Evolutionary conservation across 2,329 filamentous ascomycete genomes (phyloP).

Genomic region (Stagonosporopsis tanaceti): DNA sequence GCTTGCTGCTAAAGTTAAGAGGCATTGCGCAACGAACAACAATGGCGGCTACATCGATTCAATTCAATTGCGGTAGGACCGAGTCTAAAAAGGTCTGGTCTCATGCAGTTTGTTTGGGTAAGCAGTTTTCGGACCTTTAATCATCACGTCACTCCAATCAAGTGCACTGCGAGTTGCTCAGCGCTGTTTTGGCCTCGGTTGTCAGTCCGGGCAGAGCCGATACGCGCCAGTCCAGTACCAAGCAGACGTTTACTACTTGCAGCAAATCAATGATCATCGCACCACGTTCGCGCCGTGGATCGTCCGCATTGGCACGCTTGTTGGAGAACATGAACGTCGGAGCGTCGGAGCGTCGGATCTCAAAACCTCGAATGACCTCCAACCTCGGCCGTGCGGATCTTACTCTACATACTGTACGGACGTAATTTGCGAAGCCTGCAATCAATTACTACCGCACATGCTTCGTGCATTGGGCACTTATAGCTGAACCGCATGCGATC

Average conservation of each 20-base stretch:
- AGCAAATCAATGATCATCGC: not conserved
- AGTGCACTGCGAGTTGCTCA: not conserved
- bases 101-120: slow-evolving; percentile 9
- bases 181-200: not conserved
- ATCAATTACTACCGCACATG: not conserved
- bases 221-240: slow-evolving; percentile 1
- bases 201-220: not conserved
- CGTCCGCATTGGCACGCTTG: slow-evolving; percentile 10
- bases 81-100: not conserved
- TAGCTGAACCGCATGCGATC: not conserved
- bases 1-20: slow-evolving; percentile 15
- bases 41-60: not conserved
- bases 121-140: slow-evolving; percentile 11
- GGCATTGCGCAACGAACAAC: slow-evolving; percentile 13
- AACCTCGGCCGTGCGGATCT: slow-evolving; percentile 6
- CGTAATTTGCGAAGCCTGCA: not conserved
- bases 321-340: slow-evolving; percentile 1
- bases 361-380: not conserved
- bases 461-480: not conserved
- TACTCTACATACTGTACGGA: not conserved
- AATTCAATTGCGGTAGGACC: not conserved
- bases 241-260: not conserved
- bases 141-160: slow-evolving; percentile 10
- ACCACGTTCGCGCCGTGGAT: not conserved
- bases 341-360: slow-evolving; percentile 4